phyloP scores from a whole-genome alignment of 306 rosid species.

The Trifolium pratense region DNA sequence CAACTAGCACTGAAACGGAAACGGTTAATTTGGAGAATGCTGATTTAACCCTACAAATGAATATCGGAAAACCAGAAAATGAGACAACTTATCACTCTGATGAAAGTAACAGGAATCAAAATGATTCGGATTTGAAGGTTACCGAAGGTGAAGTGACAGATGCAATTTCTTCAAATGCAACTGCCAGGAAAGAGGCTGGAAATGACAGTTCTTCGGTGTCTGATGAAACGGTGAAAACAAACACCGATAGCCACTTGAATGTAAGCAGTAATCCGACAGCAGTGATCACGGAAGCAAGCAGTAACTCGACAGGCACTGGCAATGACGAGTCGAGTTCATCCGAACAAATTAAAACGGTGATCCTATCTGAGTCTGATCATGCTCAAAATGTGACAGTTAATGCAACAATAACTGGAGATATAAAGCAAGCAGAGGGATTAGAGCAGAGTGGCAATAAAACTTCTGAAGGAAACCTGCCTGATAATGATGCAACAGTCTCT shows the following conservation, averaged over 20 bases:
- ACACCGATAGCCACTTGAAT: constrained; percentile 47
- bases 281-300: constrained; percentile 40
- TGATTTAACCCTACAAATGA: constrained; percentile 45
- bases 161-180: constrained; percentile 43
- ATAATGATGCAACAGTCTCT: constrained; percentile 38
- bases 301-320: constrained; percentile 40
- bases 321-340: constrained; percentile 43
- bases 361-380: constrained; percentile 33
- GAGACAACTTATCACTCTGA: constrained; percentile 32
- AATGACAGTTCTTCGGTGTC: constrained; percentile 35
- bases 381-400: constrained; percentile 41
- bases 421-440: constrained; percentile 39
- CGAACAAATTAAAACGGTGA: constrained; percentile 43
- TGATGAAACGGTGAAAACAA: constrained; percentile 33
- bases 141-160: constrained; percentile 46
- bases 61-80: constrained; percentile 44
- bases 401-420: constrained; percentile 38
- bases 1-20: constrained; percentile 52
- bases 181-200: constrained; percentile 43
- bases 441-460: constrained; percentile 40
- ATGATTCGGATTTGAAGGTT: constrained; percentile 47
- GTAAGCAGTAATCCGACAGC: constrained; percentile 39
- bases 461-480: constrained; percentile 47
- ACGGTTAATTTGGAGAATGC: constrained; percentile 49
- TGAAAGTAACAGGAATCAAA: constrained; percentile 43